Conservation (phyloP, 106 monocot species). For the Hemerocallis citrina region DNA sequence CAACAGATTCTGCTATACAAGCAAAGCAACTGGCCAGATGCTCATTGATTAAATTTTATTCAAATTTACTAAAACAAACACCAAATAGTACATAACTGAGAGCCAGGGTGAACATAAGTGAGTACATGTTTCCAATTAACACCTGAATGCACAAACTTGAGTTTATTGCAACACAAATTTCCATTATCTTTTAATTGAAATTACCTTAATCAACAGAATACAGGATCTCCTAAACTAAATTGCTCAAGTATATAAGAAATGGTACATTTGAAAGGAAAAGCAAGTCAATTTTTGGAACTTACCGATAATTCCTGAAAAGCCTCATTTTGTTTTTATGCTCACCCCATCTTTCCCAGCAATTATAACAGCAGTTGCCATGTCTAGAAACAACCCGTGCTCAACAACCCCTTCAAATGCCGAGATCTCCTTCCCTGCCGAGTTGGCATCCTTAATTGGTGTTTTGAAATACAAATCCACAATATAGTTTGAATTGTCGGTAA, state of each 20-base stretch:
- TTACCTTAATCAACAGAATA: too few species aligned
- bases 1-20: too few species aligned
- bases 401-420: conserved; percentile 86
- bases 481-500: conserved; percentile 94
- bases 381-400: conserved; percentile 86
- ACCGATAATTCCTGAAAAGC: neutral
- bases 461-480: conserved; percentile 92
- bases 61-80: too few species aligned
- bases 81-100: too few species aligned
- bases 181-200: too few species aligned
- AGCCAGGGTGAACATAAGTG: too few species aligned
- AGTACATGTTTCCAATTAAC: too few species aligned
- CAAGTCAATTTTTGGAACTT: neutral
- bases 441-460: conserved; percentile 74
- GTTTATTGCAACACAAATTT: too few species aligned
- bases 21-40: too few species aligned
- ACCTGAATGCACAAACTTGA: too few species aligned
- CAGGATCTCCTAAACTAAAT: conserved; percentile 5
- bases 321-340: conserved; percentile 57
- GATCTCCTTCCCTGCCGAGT: conserved; percentile 73
- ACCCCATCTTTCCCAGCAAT: conserved; percentile 87
- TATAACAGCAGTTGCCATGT: conserved; percentile 88
- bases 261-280: neutral
- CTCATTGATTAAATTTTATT: too few species aligned
- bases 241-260: neutral